Conservation (phyloP, 1,284 basidiomycete species). For the Lignosus rhinocerotis region DNA sequence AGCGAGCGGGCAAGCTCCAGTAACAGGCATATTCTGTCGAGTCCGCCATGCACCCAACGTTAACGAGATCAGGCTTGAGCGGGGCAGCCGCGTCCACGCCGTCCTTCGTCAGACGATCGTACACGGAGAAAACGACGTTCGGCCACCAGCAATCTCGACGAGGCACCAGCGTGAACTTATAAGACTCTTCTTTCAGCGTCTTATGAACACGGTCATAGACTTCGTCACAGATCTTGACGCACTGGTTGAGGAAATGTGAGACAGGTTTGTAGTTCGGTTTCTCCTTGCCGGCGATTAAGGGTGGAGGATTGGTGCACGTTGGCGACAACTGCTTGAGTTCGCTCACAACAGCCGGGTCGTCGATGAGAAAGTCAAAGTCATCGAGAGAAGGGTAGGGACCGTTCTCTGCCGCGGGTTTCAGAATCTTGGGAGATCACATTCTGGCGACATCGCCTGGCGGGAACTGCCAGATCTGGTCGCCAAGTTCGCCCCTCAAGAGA, state of each 20-base stretch:
- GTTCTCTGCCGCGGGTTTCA: too few relatives aligned
- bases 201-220: neutral
- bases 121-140: neutral
- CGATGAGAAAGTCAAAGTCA: too few relatives aligned
- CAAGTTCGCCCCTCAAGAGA: too few relatives aligned
- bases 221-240: too few relatives aligned
- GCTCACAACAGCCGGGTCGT: too few relatives aligned
- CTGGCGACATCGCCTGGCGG: too few relatives aligned
- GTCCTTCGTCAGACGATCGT: neutral
- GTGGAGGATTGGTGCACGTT: too few relatives aligned
- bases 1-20: neutral
- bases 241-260: neutral
- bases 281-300: too few relatives aligned
- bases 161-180: neutral
- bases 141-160: neutral
- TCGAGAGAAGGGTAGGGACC: too few relatives aligned
- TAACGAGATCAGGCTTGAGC: neutral
- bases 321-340: too few relatives aligned
- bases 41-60: neutral
- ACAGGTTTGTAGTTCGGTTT: neutral
- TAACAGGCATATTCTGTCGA: neutral
- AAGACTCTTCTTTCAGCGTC: neutral
- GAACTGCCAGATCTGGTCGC: neutral
- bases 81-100: neutral
- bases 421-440: too few relatives aligned